Base-by-base conservation (phyloP, 2,329 filamentous ascomycete genomes). In the Parafenestella ontariensis region DNA sequence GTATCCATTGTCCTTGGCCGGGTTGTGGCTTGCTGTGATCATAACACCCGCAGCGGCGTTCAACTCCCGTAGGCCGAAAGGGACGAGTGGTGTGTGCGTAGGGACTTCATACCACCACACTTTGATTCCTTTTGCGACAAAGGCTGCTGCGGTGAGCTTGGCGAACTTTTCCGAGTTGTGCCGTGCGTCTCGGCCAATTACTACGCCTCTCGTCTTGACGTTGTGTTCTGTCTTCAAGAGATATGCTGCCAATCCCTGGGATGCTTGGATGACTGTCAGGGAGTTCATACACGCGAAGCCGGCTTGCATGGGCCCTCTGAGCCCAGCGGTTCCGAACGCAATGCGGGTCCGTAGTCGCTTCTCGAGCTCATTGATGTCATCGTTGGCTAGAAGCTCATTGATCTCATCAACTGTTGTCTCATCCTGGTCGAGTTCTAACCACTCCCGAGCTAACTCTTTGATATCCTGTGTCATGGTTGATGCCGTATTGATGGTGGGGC, bases 1-100 rank as follows among this genome's bases (percentile, higher is more conserved):
- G 74, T 88, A 88, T 18, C 86, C 86, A 66, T 88, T 88, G 67
- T 88, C 85, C 61, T 82, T 77, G 41, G 84, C 82, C 13, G 86
- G 85, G 61, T 89, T 88, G 71, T 87, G 85, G 64, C 84, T 87
- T 28, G 86, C 86, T 13, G 86, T 89, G 33, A 89, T 81, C 85
- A 89, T 88, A 26, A 89, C 77, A 18, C 86, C 86, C 39, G 84
- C 86, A 3, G 78, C 81, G 28, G 85, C 84, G 33, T 76, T 72
- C 49, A 85, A 77, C 49, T 81, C 72, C 6, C 76, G 78, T 28
- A 89, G 82, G 3, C 82, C 82, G 68, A 87, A 89, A 1, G 86
- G 84, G 7, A 89, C 85, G 46, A 87, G 76, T 2, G 86, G 86
- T 2, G 86, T 89, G 50, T 86, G 83, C 2, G 82, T 81, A 2